Percentiles rank a stretch among this genome's conserved stretches.
Conservation (phyloP, 2,329 filamentous ascomycete genomes). For the Ceratocystis colombiana region DNA sequence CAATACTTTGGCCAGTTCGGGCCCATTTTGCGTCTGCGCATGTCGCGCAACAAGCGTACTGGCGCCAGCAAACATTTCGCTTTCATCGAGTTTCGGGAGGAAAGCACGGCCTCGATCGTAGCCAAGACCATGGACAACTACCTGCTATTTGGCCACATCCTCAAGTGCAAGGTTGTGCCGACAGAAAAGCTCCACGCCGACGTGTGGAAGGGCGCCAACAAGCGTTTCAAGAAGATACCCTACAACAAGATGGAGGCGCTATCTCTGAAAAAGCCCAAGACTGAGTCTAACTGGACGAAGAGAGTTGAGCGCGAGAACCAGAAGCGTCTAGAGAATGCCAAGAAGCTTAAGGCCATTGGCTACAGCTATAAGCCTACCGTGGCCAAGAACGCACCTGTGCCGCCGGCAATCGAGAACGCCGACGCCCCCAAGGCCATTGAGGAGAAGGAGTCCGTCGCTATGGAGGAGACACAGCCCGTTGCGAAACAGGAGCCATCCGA, state of each 20-base stretch:
- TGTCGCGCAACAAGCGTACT: conserved; percentile 86
- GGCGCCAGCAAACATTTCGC: conserved; percentile 88
- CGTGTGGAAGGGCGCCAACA: conserved; percentile 83
- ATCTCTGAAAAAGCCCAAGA: conserved; percentile 60
- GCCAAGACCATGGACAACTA: conserved; percentile 97
- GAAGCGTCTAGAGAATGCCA: conserved; percentile 56
- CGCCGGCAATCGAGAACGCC: conserved; percentile 34
- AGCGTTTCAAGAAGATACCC: conserved; percentile 78
- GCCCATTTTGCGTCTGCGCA: conserved; percentile 61
- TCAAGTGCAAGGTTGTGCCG: conserved; percentile 75
- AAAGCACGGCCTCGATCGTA: conserved; percentile 72
- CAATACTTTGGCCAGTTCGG: conserved; percentile 93
- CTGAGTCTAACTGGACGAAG: conserved; percentile 67
- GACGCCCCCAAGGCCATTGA: conserved; percentile 36
- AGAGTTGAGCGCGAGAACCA: conserved; percentile 63
- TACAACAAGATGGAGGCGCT: conserved; percentile 77
- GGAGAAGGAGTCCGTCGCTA: conserved; percentile 30
- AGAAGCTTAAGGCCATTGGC: conserved; percentile 67
- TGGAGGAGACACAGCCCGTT: conserved; percentile 27
- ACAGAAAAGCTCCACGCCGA: conserved; percentile 67
- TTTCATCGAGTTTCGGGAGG: conserved; percentile 82
- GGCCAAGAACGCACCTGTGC: conserved; percentile 49
- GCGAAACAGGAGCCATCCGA: conserved; percentile 27
- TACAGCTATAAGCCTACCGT: conserved; percentile 72
- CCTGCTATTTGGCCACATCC: conserved; percentile 83